Evolutionary conservation across 768 basidiomycete genomes (phyloP).

Genomic region (Lactarius indigo): DNA sequence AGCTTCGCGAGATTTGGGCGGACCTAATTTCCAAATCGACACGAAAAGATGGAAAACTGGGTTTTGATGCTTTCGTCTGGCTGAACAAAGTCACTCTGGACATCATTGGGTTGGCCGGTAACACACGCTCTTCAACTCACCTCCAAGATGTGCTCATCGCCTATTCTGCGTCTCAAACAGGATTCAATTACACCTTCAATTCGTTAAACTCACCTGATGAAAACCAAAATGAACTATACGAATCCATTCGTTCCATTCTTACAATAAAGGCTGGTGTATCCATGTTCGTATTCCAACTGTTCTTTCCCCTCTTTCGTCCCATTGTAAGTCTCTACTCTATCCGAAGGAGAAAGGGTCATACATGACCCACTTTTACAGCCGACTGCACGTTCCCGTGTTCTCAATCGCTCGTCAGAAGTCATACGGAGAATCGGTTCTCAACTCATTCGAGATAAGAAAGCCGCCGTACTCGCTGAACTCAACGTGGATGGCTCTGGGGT

Average conservation of each 20-base stretch:
- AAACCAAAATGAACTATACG: conserved; percentile 33
- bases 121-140: neutral
- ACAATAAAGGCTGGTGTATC: conserved; percentile 15
- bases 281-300: conserved; percentile 34
- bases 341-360: neutral
- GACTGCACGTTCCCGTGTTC: conserved; percentile 22
- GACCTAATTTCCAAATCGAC: conserved; percentile 17
- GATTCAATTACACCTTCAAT: conserved; percentile 39
- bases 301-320: conserved; percentile 38
- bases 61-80: conserved; percentile 25
- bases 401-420: conserved; percentile 34
- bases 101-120: conserved; percentile 30
- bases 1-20: conserved; percentile 33
- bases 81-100: conserved; percentile 27
- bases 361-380: conserved; percentile 25
- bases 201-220: conserved; percentile 29
- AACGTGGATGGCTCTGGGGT: neutral
- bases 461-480: conserved; percentile 26
- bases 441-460: conserved; percentile 50
- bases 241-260: conserved; percentile 36
- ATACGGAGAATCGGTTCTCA: conserved; percentile 51
- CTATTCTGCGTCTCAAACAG: conserved; percentile 25
- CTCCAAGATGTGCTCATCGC: neutral
- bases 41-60: conserved; percentile 13
- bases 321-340: conserved; percentile 34